Evolutionary conservation across 2,329 filamentous ascomycete genomes (phyloP).

Genomic region (Keithomyces neogunnii): DNA sequence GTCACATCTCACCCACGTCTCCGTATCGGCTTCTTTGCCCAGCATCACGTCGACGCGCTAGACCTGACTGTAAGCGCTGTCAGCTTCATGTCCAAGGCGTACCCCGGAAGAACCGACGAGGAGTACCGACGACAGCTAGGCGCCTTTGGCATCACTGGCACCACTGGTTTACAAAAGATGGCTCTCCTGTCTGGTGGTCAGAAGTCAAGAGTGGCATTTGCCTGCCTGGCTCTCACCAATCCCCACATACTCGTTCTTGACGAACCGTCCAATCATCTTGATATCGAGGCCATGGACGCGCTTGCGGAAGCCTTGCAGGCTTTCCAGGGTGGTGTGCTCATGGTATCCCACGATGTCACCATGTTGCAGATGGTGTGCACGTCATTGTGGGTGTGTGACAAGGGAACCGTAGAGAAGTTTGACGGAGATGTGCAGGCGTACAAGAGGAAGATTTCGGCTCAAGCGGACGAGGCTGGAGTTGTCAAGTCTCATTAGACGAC

Average conservation of each 20-base stretch:
- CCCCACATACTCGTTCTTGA: constrained; percentile 96
- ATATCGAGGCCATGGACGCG: constrained; percentile 99
- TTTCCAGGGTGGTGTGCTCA: constrained; percentile 91
- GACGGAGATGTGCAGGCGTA: constrained; percentile 91
- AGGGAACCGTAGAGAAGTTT: constrained; percentile 92
- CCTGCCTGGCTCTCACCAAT: constrained; percentile 87
- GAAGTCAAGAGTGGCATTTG: constrained; percentile 96
- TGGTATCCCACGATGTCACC: constrained; percentile 98
- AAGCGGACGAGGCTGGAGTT: constrained; percentile 82
- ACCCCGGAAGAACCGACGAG: constrained; percentile 86
- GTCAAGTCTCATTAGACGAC: constrained; percentile 52
- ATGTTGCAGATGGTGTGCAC: constrained; percentile 96
- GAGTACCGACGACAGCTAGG: constrained; percentile 94
- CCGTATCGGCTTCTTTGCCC: constrained; percentile 91
- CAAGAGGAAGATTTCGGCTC: constrained; percentile 90
- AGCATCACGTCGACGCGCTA: constrained; percentile 95
- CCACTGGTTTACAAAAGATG: constrained; percentile 95
- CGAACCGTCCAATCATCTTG: constrained; percentile 96
- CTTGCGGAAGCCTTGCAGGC: constrained; percentile 72
- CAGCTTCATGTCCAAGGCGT: constrained; percentile 89
- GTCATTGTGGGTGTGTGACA: constrained; percentile 92
- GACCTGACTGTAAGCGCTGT: constrained; percentile 86
- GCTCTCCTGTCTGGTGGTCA: constrained; percentile 89
- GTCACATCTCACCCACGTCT: constrained; percentile 86
- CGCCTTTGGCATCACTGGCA: constrained; percentile 84